Conservation (phyloP, 352 stramenopile genomes). For the Elongisporangium anandrum region DNA sequence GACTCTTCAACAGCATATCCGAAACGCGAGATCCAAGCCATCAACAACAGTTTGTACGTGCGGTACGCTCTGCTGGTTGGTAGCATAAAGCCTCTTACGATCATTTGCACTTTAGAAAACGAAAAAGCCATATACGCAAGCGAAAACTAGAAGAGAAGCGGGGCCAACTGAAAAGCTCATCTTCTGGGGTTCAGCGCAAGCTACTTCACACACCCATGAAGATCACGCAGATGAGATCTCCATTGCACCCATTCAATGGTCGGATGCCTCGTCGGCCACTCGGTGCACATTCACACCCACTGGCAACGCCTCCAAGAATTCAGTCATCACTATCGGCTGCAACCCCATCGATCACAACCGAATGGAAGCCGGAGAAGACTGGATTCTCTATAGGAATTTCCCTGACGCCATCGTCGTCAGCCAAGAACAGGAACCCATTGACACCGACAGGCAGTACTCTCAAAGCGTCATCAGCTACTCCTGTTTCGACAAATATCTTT, state of each 20-base stretch:
- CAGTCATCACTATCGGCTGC: background rate
- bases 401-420: constrained; percentile 1
- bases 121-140: constrained; percentile 51
- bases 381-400: background rate
- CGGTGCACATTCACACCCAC: background rate
- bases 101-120: constrained; percentile 24
- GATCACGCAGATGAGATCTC: constrained; percentile 19
- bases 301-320: constrained; percentile 14
- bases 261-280: constrained; percentile 13
- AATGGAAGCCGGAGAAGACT: background rate
- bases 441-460: background rate
- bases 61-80: background rate
- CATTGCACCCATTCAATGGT: constrained; percentile 39
- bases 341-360: background rate
- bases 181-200: constrained; percentile 58
- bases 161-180: constrained; percentile 10
- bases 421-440: background rate
- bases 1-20: constrained; percentile 39
- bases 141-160: constrained; percentile 50
- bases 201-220: constrained; percentile 74
- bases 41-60: constrained; percentile 79
- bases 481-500: background rate
- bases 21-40: constrained; percentile 68
- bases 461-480: background rate
- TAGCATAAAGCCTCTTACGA: background rate